Evolutionary conservation across 345 rosid genomes (phyloP).

Genomic region (Rhodomyrtus tomentosa): DNA sequence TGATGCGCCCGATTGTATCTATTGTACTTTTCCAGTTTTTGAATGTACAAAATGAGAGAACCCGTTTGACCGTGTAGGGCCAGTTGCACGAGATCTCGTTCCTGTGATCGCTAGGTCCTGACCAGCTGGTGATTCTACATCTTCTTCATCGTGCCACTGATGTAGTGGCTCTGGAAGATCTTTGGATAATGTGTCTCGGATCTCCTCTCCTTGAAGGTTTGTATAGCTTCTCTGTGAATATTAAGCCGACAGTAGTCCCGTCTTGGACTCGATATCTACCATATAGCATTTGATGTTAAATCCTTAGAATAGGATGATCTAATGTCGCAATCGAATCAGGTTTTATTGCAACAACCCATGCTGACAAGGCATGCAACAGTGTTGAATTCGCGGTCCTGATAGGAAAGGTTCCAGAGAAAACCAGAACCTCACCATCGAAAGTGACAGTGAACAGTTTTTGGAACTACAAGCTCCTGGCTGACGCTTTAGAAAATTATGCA

Average conservation of each 20-base stretch:
- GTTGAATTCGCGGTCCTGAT: constrained; percentile 90
- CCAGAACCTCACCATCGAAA: constrained; percentile 95
- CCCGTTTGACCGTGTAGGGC: constrained; percentile 41
- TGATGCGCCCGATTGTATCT: too few relatives aligned
- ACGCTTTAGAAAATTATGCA: constrained; percentile 81
- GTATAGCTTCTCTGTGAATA: not conserved
- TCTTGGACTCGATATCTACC: too few relatives aligned
- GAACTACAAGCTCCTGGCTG: constrained; percentile 89
- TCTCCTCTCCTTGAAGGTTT: constrained; percentile 92
- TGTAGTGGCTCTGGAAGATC: constrained; percentile 90
- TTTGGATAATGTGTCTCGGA: constrained; percentile 84
- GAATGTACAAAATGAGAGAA: not conserved
- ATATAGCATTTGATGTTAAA: too few relatives aligned
- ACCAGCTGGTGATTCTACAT: constrained; percentile 97
- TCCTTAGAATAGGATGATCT: not conserved
- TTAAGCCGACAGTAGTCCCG: too few relatives aligned
- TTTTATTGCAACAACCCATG: constrained; percentile 95
- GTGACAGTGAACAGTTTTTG: constrained; percentile 91
- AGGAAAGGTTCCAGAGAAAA: constrained; percentile 96
- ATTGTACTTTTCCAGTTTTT: too few relatives aligned
- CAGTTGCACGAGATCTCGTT: constrained; percentile 93
- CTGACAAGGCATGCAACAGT: constrained; percentile 83
- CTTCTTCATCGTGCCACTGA: constrained; percentile 95
- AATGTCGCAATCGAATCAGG: constrained; percentile 25
- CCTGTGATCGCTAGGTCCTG: constrained; percentile 90